A percentile compares a stretch with the other conserved stretches of the same genome.
Conservation (phyloP, 192 early-diverging fungal genomes). For the Allomyces macrogynus region DNA sequence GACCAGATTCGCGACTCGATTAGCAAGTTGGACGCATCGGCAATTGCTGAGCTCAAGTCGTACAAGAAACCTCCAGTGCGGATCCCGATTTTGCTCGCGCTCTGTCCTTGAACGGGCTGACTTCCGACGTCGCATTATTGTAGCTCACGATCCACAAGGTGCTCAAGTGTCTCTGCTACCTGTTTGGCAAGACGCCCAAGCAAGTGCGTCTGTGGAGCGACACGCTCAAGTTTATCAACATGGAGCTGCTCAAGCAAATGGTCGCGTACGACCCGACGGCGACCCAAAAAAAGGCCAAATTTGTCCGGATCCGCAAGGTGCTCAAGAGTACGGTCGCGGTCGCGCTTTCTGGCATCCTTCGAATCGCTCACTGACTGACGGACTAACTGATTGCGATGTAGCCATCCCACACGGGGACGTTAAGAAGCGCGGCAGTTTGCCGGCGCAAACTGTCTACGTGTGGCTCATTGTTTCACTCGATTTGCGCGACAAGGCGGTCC, state of each 20-base stretch:
- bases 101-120: no score
- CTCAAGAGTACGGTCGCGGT: slow-evolving; percentile 18
- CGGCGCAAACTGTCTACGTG: slow-evolving; percentile 26
- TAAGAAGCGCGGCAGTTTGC: slow-evolving; percentile 23
- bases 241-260: slow-evolving; percentile 26
- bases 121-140: no score
- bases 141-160: slow-evolving; percentile 20
- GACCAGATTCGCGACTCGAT: slow-evolving; percentile 14
- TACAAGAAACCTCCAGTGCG: slow-evolving; percentile 28
- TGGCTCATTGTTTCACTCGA: slow-evolving; percentile 29
- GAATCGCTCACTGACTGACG: neutral
- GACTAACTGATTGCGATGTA: slow-evolving; percentile 4
- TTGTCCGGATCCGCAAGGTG: slow-evolving; percentile 21
- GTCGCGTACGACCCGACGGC: slow-evolving; percentile 32
- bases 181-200: slow-evolving; percentile 30
- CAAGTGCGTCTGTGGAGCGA: slow-evolving; percentile 11
- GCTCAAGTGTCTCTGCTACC: slow-evolving; percentile 26
- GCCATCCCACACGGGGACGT: slow-evolving; percentile 22
- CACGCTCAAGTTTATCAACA: slow-evolving; percentile 17
- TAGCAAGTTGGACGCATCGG: slow-evolving; percentile 15
- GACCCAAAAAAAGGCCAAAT: slow-evolving; percentile 25
- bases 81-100: neutral
- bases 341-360: neutral
- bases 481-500: slow-evolving; percentile 18
- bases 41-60: slow-evolving; percentile 25